A percentile compares a stretch with the other conserved stretches of the same genome.
Evolutionary conservation across 805 yeast genomes (phyloP).

Genomic region (Myxozyma vanderwaltii): DNA sequence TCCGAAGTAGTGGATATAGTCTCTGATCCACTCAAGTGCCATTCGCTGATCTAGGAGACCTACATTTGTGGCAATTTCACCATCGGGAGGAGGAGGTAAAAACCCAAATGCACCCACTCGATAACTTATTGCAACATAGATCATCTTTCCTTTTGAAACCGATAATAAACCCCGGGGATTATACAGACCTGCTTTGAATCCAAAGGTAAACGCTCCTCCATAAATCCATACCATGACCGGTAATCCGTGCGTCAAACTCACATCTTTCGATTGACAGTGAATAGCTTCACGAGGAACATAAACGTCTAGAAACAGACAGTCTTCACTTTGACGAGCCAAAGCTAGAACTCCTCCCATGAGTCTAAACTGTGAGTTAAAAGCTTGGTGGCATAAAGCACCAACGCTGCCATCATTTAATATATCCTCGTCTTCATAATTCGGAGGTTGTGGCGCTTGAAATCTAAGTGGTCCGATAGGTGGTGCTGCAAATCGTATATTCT

Average conservation of each 20-base stretch:
- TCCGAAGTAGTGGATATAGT: conserved; percentile 47
- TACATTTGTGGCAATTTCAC: conserved; percentile 37
- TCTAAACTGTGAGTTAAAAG: conserved; percentile 9
- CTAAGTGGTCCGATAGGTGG: conserved; percentile 27
- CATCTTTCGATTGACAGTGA: neutral
- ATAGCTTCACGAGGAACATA: conserved; percentile 19
- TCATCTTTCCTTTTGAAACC: conserved; percentile 35
- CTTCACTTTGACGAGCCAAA: conserved; percentile 12
- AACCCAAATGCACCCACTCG: conserved; percentile 50
- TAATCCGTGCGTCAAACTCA: conserved; percentile 10
- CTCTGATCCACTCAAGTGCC: conserved; percentile 47
- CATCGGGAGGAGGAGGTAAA: conserved; percentile 40
- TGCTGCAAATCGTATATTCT: conserved; percentile 29
- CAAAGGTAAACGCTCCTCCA: conserved; percentile 21
- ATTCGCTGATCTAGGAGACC: conserved; percentile 48
- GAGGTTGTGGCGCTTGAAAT: conserved; percentile 23
- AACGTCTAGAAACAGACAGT: conserved; percentile 28
- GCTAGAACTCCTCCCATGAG: conserved; percentile 4
- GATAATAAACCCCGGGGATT: conserved; percentile 18
- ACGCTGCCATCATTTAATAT: conserved; percentile 15
- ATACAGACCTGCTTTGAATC: conserved; percentile 19
- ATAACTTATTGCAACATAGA: conserved; percentile 47
- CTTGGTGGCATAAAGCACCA: conserved; percentile 23
- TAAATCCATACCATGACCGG: conserved; percentile 13
- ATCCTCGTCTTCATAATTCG: conserved; percentile 5